phyloP scores from a whole-genome alignment of 2,329 filamentous ascomycete genomes.

The Stemphylium vesicarium region DNA sequence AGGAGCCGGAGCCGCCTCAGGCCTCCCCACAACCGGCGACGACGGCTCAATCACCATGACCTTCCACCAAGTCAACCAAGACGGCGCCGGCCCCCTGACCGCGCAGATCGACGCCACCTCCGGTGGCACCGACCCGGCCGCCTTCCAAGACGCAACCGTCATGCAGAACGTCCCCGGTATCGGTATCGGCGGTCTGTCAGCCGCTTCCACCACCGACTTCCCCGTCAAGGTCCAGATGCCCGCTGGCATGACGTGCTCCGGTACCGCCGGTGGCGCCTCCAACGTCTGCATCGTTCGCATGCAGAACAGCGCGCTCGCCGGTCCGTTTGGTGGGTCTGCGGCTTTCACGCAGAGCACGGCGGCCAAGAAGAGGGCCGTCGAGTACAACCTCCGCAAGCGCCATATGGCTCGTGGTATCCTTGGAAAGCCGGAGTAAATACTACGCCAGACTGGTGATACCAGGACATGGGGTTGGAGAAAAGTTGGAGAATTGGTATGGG shows the following conservation, averaged over 20 bases:
- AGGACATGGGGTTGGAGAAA: too few relatives aligned
- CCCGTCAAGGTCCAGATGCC: constrained; percentile 70
- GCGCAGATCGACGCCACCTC: constrained; percentile 68
- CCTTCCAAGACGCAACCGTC: constrained; percentile 66
- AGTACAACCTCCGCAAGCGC: constrained; percentile 55
- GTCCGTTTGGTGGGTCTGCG: constrained; percentile 70
- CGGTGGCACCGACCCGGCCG: constrained; percentile 64
- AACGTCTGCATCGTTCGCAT: constrained; percentile 71
- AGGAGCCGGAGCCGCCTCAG: constrained; percentile 60
- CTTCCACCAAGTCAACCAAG: constrained; percentile 74
- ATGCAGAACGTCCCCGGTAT: constrained; percentile 67
- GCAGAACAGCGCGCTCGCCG: constrained; percentile 66
- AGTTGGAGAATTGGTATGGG: too few relatives aligned
- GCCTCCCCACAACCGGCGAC: constrained; percentile 67
- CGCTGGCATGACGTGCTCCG: constrained; percentile 70
- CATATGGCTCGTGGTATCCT: constrained; percentile 46
- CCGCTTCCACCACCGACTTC: constrained; percentile 68
- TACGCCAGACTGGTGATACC: too few relatives aligned
- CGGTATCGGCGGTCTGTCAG: constrained; percentile 63
- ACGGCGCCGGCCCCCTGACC: constrained; percentile 69
- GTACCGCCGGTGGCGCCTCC: constrained; percentile 61
- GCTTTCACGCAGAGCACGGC: constrained; percentile 68
- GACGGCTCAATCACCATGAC: constrained; percentile 68
- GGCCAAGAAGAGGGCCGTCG: constrained; percentile 67
- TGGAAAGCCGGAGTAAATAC: constrained; percentile 37